Base-by-base conservation (phyloP, 2,329 filamentous ascomycete species). In the Lachnellula hyalina region DNA sequence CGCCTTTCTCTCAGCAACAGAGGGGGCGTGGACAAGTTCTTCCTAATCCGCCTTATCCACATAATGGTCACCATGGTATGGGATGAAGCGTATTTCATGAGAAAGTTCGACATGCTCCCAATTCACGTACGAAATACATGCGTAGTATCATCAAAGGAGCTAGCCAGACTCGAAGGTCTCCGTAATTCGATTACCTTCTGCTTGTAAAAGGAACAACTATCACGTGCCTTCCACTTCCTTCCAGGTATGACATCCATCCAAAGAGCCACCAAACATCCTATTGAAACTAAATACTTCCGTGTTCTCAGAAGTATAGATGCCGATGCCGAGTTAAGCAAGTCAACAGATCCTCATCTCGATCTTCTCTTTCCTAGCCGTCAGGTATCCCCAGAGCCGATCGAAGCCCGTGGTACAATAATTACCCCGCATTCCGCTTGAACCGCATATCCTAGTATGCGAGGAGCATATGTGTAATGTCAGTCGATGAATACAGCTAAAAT, bases 261-360 rank as follows among this genome's bases (percentile, higher is more conserved):
- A 61, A 42, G 9, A 41, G 50, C 19, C 55, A 34, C 28, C 47
- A 58, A 17, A 53, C 55, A 58, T 62, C 58, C 54, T 62, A 62
- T 25, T 57, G 57, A 52, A 60, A 58, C 34, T 58, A 46, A 47
- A 61, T 61, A 46, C n/a, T 61, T 61, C 23, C 38, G n/a, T 46
- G 60, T 57, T 14, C 57, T 53, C 4, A 41, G 34, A 63, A 36
- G 34, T 36, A 15, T 9, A 36, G 9, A 36, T 11, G 34, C 15
- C 15, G 9, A 15, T 9, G 34, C 61, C 21, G 21, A 6, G 58
- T 58, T 8, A 53, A 57, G 56, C 61, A 53, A 5, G 44, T 34
- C 41, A 61, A 42, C 7, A 60, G 45, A 58, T 61, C 60, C 35
- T 55, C 53, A 48, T 61, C 61, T 42, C 61, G 34, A 1, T 47